Conservation (phyloP, 2,329 filamentous ascomycete genomes). For the Hymenotorrendiella dingleyae region DNA sequence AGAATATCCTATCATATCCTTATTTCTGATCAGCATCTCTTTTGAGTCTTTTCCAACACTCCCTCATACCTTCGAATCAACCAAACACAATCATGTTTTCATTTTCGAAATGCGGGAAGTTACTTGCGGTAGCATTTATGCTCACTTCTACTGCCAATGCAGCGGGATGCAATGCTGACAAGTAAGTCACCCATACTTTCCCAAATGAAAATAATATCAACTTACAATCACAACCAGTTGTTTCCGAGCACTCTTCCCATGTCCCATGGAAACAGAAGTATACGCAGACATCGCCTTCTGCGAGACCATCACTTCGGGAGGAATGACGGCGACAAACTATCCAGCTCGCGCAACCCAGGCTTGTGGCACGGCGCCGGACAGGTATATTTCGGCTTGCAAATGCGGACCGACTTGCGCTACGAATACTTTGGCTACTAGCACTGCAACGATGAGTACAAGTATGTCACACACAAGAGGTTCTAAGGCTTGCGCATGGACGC, state of each 20-base stretch:
- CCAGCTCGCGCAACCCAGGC: neutral
- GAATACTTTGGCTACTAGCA: neutral
- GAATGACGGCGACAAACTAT: neutral
- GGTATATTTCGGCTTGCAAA: constrained; percentile 5
- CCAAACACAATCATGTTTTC: too few relatives aligned
- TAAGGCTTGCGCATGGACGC: too few relatives aligned
- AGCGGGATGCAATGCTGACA: neutral
- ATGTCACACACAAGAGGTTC: too few relatives aligned
- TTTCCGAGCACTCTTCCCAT: neutral
- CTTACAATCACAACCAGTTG: neutral
- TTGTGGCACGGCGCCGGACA: neutral
- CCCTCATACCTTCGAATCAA: too few relatives aligned
- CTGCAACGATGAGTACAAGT: neutral
- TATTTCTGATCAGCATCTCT: too few relatives aligned
- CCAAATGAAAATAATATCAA: neutral
- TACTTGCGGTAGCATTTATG: too few relatives aligned
- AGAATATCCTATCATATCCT: too few relatives aligned
- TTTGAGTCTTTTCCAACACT: too few relatives aligned
- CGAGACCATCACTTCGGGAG: neutral
- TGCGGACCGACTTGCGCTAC: constrained; percentile 1
- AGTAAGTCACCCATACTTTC: neutral
- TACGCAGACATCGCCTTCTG: constrained; percentile 2
- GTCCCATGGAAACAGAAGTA: neutral
- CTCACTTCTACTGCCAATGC: neutral
- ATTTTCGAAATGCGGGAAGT: too few relatives aligned